Evolutionary conservation across 2,329 filamentous ascomycete species (phyloP).

Genomic region (Xylaria sp.): DNA sequence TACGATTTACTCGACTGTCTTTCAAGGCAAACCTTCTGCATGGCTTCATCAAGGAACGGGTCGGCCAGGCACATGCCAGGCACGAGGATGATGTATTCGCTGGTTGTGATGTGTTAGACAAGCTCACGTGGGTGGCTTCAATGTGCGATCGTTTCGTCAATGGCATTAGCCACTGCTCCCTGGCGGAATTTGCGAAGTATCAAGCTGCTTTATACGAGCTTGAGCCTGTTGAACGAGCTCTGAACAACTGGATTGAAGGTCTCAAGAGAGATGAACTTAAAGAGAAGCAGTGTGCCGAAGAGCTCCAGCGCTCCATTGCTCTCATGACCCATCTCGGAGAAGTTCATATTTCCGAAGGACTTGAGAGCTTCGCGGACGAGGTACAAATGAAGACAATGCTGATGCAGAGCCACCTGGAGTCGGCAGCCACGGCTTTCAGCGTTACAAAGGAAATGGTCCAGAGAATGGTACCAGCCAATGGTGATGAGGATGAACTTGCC

Average conservation of each 20-base stretch:
- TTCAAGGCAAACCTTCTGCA: constrained; percentile 88
- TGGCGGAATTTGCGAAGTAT: constrained; percentile 80
- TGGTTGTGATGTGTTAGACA: constrained; percentile 83
- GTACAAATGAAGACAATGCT: constrained; percentile 79
- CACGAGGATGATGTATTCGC: constrained; percentile 82
- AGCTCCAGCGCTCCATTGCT: constrained; percentile 84
- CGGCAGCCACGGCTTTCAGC: constrained; percentile 61
- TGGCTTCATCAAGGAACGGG: constrained; percentile 80
- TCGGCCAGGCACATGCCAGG: constrained; percentile 73
- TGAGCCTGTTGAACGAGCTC: constrained; percentile 87
- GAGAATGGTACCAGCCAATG: constrained; percentile 64
- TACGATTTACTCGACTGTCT: constrained; percentile 85
- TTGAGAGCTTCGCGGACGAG: constrained; percentile 80
- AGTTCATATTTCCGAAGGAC: constrained; percentile 75
- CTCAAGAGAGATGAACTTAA: constrained; percentile 86
- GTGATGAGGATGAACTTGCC: constrained; percentile 73
- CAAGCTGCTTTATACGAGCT: constrained; percentile 86
- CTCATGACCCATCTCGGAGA: constrained; percentile 88
- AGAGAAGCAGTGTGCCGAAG: constrained; percentile 81
- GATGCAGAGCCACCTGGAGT: constrained; percentile 85
- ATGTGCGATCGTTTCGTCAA: constrained; percentile 88
- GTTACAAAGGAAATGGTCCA: constrained; percentile 71
- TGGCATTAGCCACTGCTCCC: constrained; percentile 80
- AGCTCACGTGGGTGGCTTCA: constrained; percentile 82
- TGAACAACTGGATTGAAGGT: constrained; percentile 89